These are phyloP conservation scores for Aspergillus vadensis DNA, from an alignment of 2,329 filamentous ascomycete species.

Conservation along the genomic window DNA sequence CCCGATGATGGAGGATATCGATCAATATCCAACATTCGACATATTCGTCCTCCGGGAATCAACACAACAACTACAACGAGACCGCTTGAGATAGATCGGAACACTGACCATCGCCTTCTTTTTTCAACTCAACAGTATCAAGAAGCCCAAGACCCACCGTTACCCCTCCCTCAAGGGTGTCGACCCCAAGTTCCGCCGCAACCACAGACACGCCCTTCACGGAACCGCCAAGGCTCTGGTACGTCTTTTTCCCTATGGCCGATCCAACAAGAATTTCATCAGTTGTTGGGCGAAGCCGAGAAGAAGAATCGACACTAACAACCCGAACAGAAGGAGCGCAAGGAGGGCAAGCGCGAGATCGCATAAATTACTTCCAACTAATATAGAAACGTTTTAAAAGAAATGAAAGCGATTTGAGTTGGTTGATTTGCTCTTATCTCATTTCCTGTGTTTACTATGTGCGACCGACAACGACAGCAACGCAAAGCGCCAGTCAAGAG, in stretches of 20 bases:
- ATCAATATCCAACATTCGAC: not conserved
- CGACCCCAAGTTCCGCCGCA: constrained; percentile 99
- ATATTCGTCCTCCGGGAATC: not conserved
- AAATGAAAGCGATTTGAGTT: constrained; percentile 38
- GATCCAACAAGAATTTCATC: not conserved
- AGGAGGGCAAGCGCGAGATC: constrained; percentile 89
- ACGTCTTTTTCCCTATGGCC: constrained; percentile 48
- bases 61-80: not conserved
- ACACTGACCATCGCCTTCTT: constrained; percentile 27
- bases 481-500: no score
- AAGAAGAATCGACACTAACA: constrained; percentile 35
- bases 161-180: constrained; percentile 98
- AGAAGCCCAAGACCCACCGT: constrained; percentile 99
- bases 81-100: not conserved
- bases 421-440: constrained; percentile 21
- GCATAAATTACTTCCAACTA: constrained; percentile 60
- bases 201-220: constrained; percentile 99
- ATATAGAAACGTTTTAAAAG: constrained; percentile 33
- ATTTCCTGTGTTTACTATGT: not conserved
- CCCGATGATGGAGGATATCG: not conserved
- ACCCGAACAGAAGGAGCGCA: constrained; percentile 81
- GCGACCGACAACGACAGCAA: not conserved
- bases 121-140: constrained; percentile 70
- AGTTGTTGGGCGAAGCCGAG: not conserved
- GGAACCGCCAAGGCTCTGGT: constrained; percentile 98